Evolutionary conservation across 2,329 filamentous ascomycete species (phyloP).

Genomic region (Trichophyton schoenleinii): DNA sequence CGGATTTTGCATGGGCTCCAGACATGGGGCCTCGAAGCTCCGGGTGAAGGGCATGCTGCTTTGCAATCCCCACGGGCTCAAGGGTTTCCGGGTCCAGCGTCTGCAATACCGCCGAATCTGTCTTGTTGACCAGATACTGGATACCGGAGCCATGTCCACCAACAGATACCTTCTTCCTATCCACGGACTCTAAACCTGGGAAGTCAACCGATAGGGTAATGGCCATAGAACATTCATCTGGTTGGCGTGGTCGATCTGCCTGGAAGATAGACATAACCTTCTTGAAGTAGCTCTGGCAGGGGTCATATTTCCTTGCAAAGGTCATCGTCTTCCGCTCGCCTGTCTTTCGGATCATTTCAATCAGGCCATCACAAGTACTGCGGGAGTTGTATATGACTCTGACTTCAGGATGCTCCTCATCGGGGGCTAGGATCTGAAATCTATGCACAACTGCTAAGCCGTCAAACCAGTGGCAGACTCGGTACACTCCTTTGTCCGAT

Average conservation of each 20-base stretch:
- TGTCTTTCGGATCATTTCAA: slow-evolving; percentile 47
- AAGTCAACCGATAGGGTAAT: slow-evolving; percentile 56
- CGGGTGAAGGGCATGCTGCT: slow-evolving; percentile 52
- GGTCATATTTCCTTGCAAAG: slow-evolving; percentile 62
- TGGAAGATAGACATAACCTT: slow-evolving; percentile 56
- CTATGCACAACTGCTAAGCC: slow-evolving; percentile 59
- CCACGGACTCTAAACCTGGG: slow-evolving; percentile 39
- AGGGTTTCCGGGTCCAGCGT: slow-evolving; percentile 57
- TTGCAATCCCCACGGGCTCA: slow-evolving; percentile 54
- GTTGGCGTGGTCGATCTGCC: slow-evolving; percentile 14
- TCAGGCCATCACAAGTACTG: slow-evolving; percentile 51
- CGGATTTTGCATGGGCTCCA: slow-evolving; percentile 58
- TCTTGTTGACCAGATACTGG: slow-evolving; percentile 46
- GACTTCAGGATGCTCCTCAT: slow-evolving; percentile 20
- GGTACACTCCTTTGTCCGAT: slow-evolving; percentile 48
- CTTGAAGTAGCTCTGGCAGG: slow-evolving; percentile 58
- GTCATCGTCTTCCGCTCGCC: slow-evolving; percentile 47
- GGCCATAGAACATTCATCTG: slow-evolving; percentile 44
- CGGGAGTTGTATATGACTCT: slow-evolving; percentile 60
- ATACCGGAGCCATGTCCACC: slow-evolving; percentile 24
- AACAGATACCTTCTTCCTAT: slow-evolving; percentile 12
- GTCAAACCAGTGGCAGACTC: slow-evolving; percentile 68
- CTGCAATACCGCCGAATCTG: slow-evolving; percentile 46
- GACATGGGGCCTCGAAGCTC: slow-evolving; percentile 54
- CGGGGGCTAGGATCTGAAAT: slow-evolving; percentile 51